Percentiles rank a stretch among this genome's conserved stretches.
phyloP scores from a whole-genome alignment of 148 eudicot species.

The Agrostemma githago region DNA sequence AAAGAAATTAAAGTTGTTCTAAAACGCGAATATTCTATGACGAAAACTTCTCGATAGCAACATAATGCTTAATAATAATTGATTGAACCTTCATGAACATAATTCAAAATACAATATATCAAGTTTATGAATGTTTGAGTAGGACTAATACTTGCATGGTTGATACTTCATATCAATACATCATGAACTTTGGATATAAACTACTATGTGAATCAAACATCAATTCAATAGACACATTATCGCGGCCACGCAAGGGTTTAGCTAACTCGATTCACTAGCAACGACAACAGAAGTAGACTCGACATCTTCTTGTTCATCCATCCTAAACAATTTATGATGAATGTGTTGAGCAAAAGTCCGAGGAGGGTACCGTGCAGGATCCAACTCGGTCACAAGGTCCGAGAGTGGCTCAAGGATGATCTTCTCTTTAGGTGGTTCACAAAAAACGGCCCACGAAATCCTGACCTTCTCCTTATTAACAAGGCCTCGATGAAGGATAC shows the following conservation, averaged over 20 bases:
- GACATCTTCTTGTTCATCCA: constrained; percentile 36
- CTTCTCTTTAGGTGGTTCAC: constrained; percentile 93
- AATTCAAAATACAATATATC: no score
- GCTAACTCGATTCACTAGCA: background rate
- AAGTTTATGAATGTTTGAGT: no score
- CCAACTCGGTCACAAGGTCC: constrained; percentile 55
- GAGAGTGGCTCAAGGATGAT: constrained; percentile 74
- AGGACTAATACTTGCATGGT: no score
- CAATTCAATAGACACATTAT: background rate
- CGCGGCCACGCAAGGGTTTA: background rate
- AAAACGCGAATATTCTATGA: no score
- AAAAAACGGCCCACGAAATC: constrained; percentile 91
- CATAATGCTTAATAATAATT: no score
- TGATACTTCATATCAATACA: no score
- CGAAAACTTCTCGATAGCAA: no score
- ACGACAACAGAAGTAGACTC: constrained; percentile 7
- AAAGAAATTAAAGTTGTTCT: no score
- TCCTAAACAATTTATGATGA: constrained; percentile 65
- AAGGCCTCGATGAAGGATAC: constrained; percentile 85
- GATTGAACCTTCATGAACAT: no score
- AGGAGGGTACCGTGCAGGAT: constrained; percentile 64
- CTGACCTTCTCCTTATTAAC: constrained; percentile 92
- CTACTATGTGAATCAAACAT: background rate
- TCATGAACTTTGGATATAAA: no score
- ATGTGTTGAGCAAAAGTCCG: constrained; percentile 81